Percentiles rank a stretch among this genome's conserved stretches.
Evolutionary conservation across 805 yeast genomes (phyloP).

Genomic region (Ascoidea asiatica): DNA sequence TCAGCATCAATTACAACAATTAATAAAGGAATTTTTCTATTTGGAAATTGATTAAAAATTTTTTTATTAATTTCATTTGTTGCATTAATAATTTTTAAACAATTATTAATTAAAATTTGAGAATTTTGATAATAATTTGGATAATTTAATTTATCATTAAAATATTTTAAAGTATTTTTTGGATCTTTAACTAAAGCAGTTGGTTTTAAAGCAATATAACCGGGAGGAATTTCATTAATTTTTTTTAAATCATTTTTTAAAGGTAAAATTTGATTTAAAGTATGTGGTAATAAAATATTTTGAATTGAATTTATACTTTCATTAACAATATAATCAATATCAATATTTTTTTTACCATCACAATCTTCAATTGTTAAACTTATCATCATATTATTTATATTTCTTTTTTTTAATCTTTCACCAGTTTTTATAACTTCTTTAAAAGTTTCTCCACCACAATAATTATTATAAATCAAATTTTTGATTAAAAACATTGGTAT

Average conservation of each 20-base stretch:
- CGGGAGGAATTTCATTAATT: conserved; percentile 69
- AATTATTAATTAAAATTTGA: conserved; percentile 47
- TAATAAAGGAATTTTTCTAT: conserved; percentile 57
- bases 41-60: conserved; percentile 39
- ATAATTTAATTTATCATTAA: conserved; percentile 23
- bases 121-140: conserved; percentile 37
- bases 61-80: conserved; percentile 37
- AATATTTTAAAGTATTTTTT: conserved; percentile 54
- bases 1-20: conserved; percentile 86
- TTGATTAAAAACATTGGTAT: conserved; percentile 63
- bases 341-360: conserved; percentile 54
- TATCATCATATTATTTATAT: conserved; percentile 91
- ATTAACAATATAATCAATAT: conserved; percentile 42
- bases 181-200: conserved; percentile 79
- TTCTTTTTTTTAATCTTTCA: conserved; percentile 47
- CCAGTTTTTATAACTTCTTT: conserved; percentile 64
- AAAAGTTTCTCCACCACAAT: conserved; percentile 82
- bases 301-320: conserved; percentile 57
- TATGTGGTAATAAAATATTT: conserved; percentile 57
- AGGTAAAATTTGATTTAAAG: conserved; percentile 48
- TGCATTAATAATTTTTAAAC: conserved; percentile 47
- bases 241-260: too few species aligned
- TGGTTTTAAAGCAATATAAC: conserved; percentile 88
- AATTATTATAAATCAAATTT: conserved; percentile 63
- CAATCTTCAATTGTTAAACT: conserved; percentile 89